Conservation (phyloP, 164 flowering plant genomes). For the Nelumbo lutea region DNA sequence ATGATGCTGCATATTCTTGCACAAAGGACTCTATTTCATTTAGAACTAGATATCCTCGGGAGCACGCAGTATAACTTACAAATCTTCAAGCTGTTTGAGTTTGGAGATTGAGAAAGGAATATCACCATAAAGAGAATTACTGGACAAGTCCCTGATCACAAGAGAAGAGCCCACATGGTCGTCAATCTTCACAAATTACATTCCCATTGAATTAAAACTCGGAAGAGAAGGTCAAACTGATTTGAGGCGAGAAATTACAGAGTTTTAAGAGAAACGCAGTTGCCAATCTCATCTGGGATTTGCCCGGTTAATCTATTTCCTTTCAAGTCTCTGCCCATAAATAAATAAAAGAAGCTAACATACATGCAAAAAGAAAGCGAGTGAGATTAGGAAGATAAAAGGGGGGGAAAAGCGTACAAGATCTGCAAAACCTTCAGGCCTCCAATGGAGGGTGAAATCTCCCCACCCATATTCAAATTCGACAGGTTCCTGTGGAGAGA, state of each 20-base stretch:
- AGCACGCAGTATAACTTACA: constrained; percentile 37
- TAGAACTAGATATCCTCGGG: neutral
- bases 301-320: constrained; percentile 81
- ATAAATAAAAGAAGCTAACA: too few relatives aligned
- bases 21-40: too few relatives aligned
- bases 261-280: constrained; percentile 43
- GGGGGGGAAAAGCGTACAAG: constrained; percentile 33
- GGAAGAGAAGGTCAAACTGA: too few relatives aligned
- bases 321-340: constrained; percentile 59
- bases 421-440: constrained; percentile 56
- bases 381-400: too few relatives aligned
- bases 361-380: too few relatives aligned
- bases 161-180: neutral
- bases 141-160: constrained; percentile 64
- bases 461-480: constrained; percentile 76
- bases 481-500: constrained; percentile 61
- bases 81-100: constrained; percentile 67
- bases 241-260: constrained; percentile 36
- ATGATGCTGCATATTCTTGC: too few relatives aligned
- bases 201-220: too few relatives aligned
- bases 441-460: constrained; percentile 80
- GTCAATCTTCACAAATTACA: neutral
- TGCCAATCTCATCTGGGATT: constrained; percentile 94
- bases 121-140: constrained; percentile 68
- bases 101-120: constrained; percentile 81